These are phyloP conservation scores for Persicaria maculosa DNA, from an alignment of 148 eudicot species.

Conservation along the genomic window DNA sequence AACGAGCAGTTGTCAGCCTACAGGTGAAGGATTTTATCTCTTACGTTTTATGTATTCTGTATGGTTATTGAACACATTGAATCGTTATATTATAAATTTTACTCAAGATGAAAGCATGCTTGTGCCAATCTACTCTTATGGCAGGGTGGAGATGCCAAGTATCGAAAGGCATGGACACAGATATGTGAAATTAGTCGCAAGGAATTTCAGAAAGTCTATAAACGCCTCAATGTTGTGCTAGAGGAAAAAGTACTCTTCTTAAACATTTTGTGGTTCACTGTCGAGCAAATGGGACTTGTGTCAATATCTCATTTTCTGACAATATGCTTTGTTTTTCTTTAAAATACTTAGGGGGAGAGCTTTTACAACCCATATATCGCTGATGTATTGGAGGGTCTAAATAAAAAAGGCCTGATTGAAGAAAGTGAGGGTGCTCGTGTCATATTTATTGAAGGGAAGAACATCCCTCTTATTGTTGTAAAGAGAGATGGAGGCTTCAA, in stretches of 20 bases:
- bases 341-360: constrained; percentile 70
- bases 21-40: constrained; percentile 49
- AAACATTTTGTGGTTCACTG: not conserved
- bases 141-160: constrained; percentile 75
- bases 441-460: constrained; percentile 76
- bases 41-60: not conserved
- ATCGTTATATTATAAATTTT: not conserved
- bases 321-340: not conserved
- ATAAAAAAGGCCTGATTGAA: constrained; percentile 51
- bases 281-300: not conserved
- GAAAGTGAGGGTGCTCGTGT: constrained; percentile 95
- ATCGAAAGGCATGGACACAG: constrained; percentile 84
- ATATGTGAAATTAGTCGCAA: constrained; percentile 90
- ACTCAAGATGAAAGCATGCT: not conserved
- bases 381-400: constrained; percentile 44
- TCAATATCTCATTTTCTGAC: not conserved
- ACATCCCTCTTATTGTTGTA: constrained; percentile 78
- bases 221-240: constrained; percentile 58
- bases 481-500: constrained; percentile 97
- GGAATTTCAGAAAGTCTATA: constrained; percentile 70
- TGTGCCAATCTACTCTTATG: constrained; percentile 5
- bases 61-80: not conserved
- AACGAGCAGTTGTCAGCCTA: constrained; percentile 89
- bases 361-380: constrained; percentile 92
- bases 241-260: constrained; percentile 71